Evolutionary conservation across 352 stramenopile genomes (phyloP).

Genomic region (Phytophthora cactorum): DNA sequence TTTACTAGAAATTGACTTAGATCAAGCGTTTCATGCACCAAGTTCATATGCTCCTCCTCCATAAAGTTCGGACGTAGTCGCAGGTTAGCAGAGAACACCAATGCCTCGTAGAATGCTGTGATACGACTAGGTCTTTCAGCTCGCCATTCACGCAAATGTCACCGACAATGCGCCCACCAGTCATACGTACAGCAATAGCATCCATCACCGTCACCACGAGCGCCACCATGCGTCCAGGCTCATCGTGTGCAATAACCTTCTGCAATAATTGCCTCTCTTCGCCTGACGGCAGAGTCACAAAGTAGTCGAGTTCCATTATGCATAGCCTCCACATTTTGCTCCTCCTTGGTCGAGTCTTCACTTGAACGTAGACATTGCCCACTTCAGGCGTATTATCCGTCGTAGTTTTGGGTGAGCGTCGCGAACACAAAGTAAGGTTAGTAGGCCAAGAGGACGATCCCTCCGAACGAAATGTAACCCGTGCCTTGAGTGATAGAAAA

Average conservation of each 20-base stretch:
- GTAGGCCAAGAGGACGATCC: slow-evolving; percentile 51
- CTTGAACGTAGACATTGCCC: no score
- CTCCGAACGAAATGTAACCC: slow-evolving; percentile 58
- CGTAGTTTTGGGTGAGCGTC: slow-evolving; percentile 6
- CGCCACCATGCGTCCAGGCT: slow-evolving; percentile 19
- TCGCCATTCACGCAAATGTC: slow-evolving; percentile 90
- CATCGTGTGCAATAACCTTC: slow-evolving; percentile 50
- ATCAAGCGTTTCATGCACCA: slow-evolving; percentile 61
- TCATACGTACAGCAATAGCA: slow-evolving; percentile 60
- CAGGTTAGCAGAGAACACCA: slow-evolving; percentile 88
- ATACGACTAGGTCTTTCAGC: slow-evolving; percentile 76
- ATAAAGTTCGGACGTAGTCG: slow-evolving; percentile 65
- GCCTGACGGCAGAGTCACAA: slow-evolving; percentile 55
- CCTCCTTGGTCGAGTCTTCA: no score
- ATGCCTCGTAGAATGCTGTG: slow-evolving; percentile 85
- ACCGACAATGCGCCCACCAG: slow-evolving; percentile 68
- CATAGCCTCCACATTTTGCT: slow-evolving; percentile 39
- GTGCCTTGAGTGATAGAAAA: slow-evolving; percentile 52
- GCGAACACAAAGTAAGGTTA: slow-evolving; percentile 57
- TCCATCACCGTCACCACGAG: slow-evolving; percentile 75
- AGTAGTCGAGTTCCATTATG: slow-evolving; percentile 56
- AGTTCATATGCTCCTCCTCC: slow-evolving; percentile 40
- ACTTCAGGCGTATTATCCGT: no score
- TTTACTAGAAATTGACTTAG: slow-evolving; percentile 13
- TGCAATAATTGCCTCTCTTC: slow-evolving; percentile 49